A percentile compares a stretch with the other conserved stretches of the same genome.
Conservation (phyloP, 2,329 filamentous ascomycete genomes). For the Plenodomus tracheiphilus region DNA sequence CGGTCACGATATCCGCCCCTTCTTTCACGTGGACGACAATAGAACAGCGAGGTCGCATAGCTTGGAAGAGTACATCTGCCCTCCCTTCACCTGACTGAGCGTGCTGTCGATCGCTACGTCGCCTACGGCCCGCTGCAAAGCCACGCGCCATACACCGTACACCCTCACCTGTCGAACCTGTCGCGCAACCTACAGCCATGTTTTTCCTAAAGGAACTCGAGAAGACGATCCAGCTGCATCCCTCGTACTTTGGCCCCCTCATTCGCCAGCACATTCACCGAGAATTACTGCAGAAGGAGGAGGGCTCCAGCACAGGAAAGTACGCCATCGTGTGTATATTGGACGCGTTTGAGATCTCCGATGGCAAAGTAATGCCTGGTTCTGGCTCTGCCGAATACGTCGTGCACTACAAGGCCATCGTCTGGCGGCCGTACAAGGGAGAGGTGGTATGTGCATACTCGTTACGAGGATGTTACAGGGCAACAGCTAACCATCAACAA, state of each 20-base stretch:
- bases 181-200: slow-evolving; percentile 59
- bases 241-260: slow-evolving; percentile 93
- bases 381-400: slow-evolving; percentile 93
- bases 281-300: slow-evolving; percentile 88
- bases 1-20: slow-evolving; percentile 14
- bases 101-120: background rate
- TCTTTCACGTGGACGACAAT: slow-evolving; percentile 22
- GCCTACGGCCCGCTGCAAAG: background rate
- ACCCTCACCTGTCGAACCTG: background rate
- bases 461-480: background rate
- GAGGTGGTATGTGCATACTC: slow-evolving; percentile 74
- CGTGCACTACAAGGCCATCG: slow-evolving; percentile 90
- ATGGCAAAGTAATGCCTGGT: slow-evolving; percentile 87
- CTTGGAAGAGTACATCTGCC: slow-evolving; percentile 6
- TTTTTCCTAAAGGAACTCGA: slow-evolving; percentile 98
- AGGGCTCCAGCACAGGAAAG: slow-evolving; percentile 91
- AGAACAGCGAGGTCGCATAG: slow-evolving; percentile 33
- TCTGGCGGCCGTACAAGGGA: slow-evolving; percentile 97
- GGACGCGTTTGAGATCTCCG: slow-evolving; percentile 92
- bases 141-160: slow-evolving; percentile 9
- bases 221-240: slow-evolving; percentile 91
- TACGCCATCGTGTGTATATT: slow-evolving; percentile 99
- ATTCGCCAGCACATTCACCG: slow-evolving; percentile 90
- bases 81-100: background rate
- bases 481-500: slow-evolving; percentile 47